Percentiles rank a stretch among this genome's conserved stretches.
These are phyloP conservation scores for Leucocoprinus leucothites DNA, from an alignment of 768 basidiomycete genomes.

Conservation along the genomic window DNA sequence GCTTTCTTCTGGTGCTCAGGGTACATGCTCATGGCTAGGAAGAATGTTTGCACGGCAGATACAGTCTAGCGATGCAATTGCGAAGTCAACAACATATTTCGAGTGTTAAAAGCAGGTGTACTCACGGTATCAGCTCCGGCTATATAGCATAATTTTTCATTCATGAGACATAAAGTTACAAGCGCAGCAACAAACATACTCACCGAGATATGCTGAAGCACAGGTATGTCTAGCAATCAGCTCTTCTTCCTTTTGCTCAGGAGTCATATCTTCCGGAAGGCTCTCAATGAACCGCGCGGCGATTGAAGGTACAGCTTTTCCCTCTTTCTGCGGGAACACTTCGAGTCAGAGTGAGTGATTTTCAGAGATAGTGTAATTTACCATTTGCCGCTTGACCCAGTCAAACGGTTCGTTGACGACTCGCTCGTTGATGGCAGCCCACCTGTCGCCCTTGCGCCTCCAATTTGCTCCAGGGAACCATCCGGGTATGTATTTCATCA, in stretches of 20 bases:
- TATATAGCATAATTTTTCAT: not conserved
- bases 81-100: not conserved
- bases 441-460: conserved; percentile 29
- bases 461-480: conserved; percentile 40
- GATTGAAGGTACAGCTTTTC: conserved; percentile 11
- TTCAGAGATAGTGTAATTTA: conserved; percentile 13
- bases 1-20: conserved; percentile 25
- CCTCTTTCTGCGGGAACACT: not conserved
- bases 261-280: conserved; percentile 15
- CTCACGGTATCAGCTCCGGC: conserved; percentile 13
- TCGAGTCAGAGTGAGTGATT: not conserved
- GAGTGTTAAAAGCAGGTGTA: not conserved
- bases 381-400: conserved; percentile 25
- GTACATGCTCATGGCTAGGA: conserved; percentile 22
- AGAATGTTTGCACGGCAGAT: conserved; percentile 20
- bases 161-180: too few relatives aligned
- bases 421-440: conserved; percentile 24
- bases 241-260: conserved; percentile 17
- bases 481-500: conserved; percentile 32
- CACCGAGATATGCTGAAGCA: conserved; percentile 22
- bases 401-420: conserved; percentile 19
- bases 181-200: not conserved
- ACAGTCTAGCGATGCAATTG: conserved; percentile 17
- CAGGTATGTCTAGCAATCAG: conserved; percentile 19
- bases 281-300: conserved; percentile 18